Base-by-base conservation (phyloP, 306 rosid genomes). In the Calophaca sinica region DNA sequence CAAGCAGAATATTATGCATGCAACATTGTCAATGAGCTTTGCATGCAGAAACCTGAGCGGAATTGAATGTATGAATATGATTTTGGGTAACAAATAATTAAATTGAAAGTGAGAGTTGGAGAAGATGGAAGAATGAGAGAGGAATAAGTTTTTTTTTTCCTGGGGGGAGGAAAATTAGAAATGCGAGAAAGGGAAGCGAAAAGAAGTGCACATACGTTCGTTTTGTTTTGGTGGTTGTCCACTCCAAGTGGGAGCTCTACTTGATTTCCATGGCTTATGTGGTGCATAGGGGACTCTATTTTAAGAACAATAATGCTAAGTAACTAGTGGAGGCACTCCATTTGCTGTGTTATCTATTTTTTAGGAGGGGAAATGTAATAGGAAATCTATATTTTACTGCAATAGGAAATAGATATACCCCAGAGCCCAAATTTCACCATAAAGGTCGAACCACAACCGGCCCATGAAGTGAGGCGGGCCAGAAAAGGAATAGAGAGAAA, bases 161-260 rank as follows among this genome's bases (percentile, higher is more conserved):
- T 9, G 8, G 49, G 35, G 35, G 6, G 20, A 77, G 32, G 67
- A 77, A 72, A 59, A 33, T n/a, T 33, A 15, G 55, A 42, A 64
- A 70, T 31, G 28, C 0, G 39, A 41, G 41, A 46, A 61, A 8
- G 32, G 53, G 55, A 54, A 45, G 78, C 10, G 57, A 55, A 68
- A 74, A 62, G 62, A 60, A 80, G 58, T 72, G 9, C 39, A 44
- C 4, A 33, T 33, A 2, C 36, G 73, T 65, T 83, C 7, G 58
- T 62, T 70, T 75, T 59, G 66, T 66, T 80, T 66, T 72, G 49
- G 62, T 76, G 80, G 81, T 80, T 72, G 68, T 60, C 81, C 82
- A 52, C 77, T 72, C 64, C 62, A 65, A 79, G 68, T 66, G 74
- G 81, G 74, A 57, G 29, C 28, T 54, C 57, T 45, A 54, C 70